Evolutionary conservation across 495 filamentous ascomycete species (phyloP).

Genomic region (Hapsidospora chrysogenum): DNA sequence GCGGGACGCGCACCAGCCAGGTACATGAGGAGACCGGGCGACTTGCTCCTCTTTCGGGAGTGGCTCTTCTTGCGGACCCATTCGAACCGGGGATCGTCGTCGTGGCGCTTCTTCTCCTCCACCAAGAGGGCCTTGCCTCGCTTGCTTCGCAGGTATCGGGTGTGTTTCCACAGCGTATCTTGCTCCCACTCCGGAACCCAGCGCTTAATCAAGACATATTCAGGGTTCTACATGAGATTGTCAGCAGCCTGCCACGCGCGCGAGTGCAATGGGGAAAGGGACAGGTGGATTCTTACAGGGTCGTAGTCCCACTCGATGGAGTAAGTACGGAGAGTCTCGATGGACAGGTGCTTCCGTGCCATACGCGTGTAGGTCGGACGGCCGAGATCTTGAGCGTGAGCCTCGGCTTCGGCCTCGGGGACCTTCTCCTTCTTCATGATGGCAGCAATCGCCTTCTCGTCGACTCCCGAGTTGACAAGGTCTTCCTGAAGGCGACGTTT

Average conservation of each 20-base stretch:
- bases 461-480: slow-evolving; percentile 29
- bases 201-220: slow-evolving; percentile 60
- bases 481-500: slow-evolving; percentile 32
- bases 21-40: slow-evolving; percentile 29
- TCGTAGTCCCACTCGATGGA: slow-evolving; percentile 37
- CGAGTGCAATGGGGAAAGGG: neutral
- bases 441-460: slow-evolving; percentile 33
- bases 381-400: neutral
- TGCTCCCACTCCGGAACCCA: slow-evolving; percentile 61
- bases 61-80: slow-evolving; percentile 45
- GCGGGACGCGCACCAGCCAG: slow-evolving; percentile 25
- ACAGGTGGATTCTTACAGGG: slow-evolving; percentile 16
- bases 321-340: slow-evolving; percentile 33
- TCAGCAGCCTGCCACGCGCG: slow-evolving; percentile 10
- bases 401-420: slow-evolving; percentile 15
- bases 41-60: slow-evolving; percentile 26
- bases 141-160: slow-evolving; percentile 40
- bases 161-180: slow-evolving; percentile 56
- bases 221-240: slow-evolving; percentile 32
- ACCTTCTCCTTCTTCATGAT: slow-evolving; percentile 34
- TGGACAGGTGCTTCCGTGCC: slow-evolving; percentile 35
- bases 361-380: slow-evolving; percentile 40
- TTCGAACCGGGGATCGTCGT: slow-evolving; percentile 28
- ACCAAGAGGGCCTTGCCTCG: slow-evolving; percentile 17
- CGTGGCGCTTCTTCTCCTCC: slow-evolving; percentile 23